Conservation (phyloP, 768 basidiomycete genomes). For the Tylopilus intermedius region DNA sequence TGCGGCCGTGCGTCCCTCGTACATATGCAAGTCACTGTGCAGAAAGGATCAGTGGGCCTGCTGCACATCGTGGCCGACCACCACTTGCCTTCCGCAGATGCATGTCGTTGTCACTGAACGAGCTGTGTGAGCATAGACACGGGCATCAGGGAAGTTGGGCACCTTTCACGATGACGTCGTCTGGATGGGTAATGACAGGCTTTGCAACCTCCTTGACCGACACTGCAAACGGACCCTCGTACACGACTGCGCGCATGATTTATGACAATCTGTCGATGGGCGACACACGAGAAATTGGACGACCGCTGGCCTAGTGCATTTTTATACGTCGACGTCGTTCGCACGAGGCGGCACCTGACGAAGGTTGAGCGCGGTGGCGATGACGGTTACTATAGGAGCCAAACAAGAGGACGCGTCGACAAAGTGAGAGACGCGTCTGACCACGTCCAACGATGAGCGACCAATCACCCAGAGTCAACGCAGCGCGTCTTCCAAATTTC, state of each 20-base stretch:
- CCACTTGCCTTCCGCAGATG: slow-evolving; percentile 1
- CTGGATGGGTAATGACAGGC: slow-evolving; percentile 3
- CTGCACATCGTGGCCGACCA: too few relatives aligned
- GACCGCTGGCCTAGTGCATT: too few relatives aligned
- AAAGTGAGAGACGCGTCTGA: slow-evolving; percentile 5
- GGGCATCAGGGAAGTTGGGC: too few relatives aligned
- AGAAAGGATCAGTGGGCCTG: neutral
- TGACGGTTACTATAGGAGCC: neutral
- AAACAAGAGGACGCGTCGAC: slow-evolving; percentile 14
- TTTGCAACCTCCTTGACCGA: slow-evolving; percentile 3
- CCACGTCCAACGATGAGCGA: slow-evolving; percentile 21
- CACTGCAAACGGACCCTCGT: slow-evolving; percentile 2
- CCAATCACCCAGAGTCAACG: slow-evolving; percentile 54
- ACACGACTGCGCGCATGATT: neutral
- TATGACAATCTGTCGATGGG: too few relatives aligned
- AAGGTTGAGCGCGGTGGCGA: too few relatives aligned
- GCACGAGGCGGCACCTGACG: neutral
- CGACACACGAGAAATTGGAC: too few relatives aligned
- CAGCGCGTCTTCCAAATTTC: slow-evolving; percentile 49
- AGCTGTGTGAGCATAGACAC: neutral
- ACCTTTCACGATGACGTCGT: slow-evolving; percentile 5
- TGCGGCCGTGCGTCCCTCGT: slow-evolving; percentile 2
- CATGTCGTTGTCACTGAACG: slow-evolving; percentile 6
- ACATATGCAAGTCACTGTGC: neutral
- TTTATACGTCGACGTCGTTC: neutral